phyloP scores from a whole-genome alignment of 331 rosid species.

The Telfairia occidentalis region DNA sequence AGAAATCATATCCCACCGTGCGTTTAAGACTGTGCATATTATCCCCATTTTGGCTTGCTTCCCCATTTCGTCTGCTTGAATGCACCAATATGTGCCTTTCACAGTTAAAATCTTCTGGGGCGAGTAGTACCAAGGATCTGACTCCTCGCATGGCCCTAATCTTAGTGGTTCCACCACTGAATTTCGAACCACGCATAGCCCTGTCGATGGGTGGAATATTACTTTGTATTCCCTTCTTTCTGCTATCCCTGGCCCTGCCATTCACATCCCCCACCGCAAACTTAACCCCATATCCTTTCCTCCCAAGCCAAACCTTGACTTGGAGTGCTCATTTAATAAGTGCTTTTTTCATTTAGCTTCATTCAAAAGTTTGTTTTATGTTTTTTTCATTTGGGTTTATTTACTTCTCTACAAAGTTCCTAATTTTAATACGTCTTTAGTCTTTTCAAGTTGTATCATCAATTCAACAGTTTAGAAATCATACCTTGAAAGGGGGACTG shows the following conservation, averaged over 20 bases:
- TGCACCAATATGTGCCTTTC: constrained; percentile 61
- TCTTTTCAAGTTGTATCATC: no score
- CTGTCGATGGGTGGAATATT: constrained; percentile 66
- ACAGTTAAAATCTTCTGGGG: constrained; percentile 37
- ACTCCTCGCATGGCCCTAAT: constrained; percentile 47
- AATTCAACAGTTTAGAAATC: no score
- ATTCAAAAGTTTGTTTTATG: no score
- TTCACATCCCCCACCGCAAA: not conserved
- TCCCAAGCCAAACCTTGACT: no score
- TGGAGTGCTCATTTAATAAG: no score
- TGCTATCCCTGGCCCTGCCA: constrained; percentile 64
- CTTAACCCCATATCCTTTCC: no score
- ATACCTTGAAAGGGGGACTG: constrained; percentile 77
- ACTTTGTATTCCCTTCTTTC: constrained; percentile 30
- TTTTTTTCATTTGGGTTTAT: no score
- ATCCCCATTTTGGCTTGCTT: constrained; percentile 37
- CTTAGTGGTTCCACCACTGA: constrained; percentile 32
- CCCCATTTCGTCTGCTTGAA: constrained; percentile 39
- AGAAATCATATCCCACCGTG: constrained; percentile 59
- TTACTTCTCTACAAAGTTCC: no score
- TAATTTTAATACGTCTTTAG: no score
- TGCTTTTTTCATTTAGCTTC: no score
- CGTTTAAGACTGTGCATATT: constrained; percentile 28
- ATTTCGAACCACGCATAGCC: constrained; percentile 45
- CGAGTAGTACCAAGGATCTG: constrained; percentile 68